Percentiles rank a stretch among this genome's conserved stretches.
Conservation (phyloP, 805 yeast species). For the Tetrapisispora nanseiensis region DNA sequence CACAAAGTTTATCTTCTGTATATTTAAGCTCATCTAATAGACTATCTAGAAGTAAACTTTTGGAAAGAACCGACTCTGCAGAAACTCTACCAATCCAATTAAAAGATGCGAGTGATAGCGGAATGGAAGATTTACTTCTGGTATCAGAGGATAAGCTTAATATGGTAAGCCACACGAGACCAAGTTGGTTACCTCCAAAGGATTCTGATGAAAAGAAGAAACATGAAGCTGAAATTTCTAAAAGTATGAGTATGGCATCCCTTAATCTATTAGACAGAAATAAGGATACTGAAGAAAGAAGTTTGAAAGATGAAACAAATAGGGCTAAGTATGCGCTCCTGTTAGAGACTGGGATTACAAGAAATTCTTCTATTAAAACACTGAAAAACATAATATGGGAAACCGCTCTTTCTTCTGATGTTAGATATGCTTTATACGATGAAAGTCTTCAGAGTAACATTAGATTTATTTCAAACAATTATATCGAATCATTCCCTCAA, state of each 20-base stretch:
- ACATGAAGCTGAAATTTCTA: constrained; percentile 46
- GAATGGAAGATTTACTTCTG: constrained; percentile 49
- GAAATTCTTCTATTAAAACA: constrained; percentile 24
- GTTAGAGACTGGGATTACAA: constrained; percentile 26
- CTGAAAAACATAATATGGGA: constrained; percentile 24
- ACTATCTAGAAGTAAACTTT: constrained; percentile 31
- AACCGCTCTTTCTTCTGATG: constrained; percentile 14
- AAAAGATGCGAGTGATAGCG: constrained; percentile 30
- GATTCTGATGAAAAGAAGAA: constrained; percentile 38
- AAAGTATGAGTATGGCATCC: constrained; percentile 24
- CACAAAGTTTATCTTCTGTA: constrained; percentile 34
- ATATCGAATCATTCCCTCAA: constrained; percentile 33
- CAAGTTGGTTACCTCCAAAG: constrained; percentile 65
- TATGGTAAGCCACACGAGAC: constrained; percentile 50
- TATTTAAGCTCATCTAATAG: constrained; percentile 33
- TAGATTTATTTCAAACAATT: constrained; percentile 13
- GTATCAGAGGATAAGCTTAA: constrained; percentile 53
- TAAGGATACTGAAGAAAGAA: constrained; percentile 22
- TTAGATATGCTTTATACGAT: constrained; percentile 14
- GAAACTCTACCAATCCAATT: constrained; percentile 32
- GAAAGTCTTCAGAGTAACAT: constrained; percentile 15
- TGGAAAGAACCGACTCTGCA: constrained; percentile 29
- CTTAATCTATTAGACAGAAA: constrained; percentile 25
- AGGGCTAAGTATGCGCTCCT: constrained; percentile 21
- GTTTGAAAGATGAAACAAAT: constrained; percentile 23